Evolutionary conservation across 371 early-diverging fungal species (phyloP), one percentile per base, ranked within the genome.

Genomic region (Coemansia sp.): DNA sequence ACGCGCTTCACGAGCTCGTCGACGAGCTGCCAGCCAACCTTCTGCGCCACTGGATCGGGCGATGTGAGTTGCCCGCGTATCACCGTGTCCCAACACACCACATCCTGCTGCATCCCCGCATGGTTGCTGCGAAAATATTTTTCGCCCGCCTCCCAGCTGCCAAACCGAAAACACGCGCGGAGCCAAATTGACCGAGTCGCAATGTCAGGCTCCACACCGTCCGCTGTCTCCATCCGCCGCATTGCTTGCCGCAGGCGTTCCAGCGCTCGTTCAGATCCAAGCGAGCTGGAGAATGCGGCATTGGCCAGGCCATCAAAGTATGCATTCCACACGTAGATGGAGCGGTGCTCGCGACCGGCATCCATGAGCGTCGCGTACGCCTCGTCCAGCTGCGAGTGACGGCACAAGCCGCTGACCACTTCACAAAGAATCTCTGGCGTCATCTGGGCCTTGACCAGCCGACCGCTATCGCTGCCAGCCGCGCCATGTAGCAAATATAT

Each of bases 351-450:
- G 14, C 30, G 26, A 3, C 5, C 6, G 0, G 55, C 54, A 7
- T 9, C 36, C 4, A 10, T 14, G 13, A 73, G 62, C 3, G 36
- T 4, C 13, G 6, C 11, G 32, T 58, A 58, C 39, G 74, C 74
- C n/a, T 49, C 45, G 30, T 50, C 59, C n/a, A 55, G 38, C n/a
- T 16, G 53, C 32, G 43, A 40, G 32, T 51, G 57, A 6, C 62
- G 45, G 34, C 74, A 60, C 38, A 73, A 52, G 1, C 74, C 74
- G 4, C 35, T 32, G 11, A 69, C 62, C 13, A 54, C 45, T 34
- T 73, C 74, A 53, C 71, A 70, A 26, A 73, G 59, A 4, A 73
- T 48, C 70, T 53, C 57, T n/a, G 51, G 45, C 2, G 66, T 65
- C 35, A 51, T 26, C 13, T 13, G 4, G 7, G 63, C 31, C 5